Percentiles rank a stretch among this genome's conserved stretches.
These are phyloP conservation scores for Penicillium oxalicum DNA, from an alignment of 2,329 filamentous ascomycete species.

Conservation along the genomic window DNA sequence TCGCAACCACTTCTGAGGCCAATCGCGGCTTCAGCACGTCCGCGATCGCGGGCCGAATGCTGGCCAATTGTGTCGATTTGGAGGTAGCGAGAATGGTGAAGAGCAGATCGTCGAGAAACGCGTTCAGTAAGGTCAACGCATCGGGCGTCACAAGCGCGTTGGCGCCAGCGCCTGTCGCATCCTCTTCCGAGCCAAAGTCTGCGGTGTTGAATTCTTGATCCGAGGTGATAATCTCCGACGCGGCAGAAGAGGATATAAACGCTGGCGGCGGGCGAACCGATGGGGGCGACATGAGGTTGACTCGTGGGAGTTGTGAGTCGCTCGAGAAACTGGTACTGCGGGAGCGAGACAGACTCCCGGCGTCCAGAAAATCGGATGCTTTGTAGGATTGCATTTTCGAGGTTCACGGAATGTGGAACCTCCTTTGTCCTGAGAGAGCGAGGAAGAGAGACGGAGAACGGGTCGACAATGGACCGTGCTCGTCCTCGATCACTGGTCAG, in stretches of 20 bases:
- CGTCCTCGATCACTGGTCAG: background rate
- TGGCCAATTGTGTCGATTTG: slow-evolving; percentile 67
- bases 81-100: slow-evolving; percentile 82
- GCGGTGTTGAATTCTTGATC: slow-evolving; percentile 72
- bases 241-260: slow-evolving; percentile 82
- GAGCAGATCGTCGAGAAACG: slow-evolving; percentile 86
- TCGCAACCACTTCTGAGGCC: slow-evolving; percentile 74
- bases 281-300: slow-evolving; percentile 57
- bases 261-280: slow-evolving; percentile 69
- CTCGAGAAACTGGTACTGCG: slow-evolving; percentile 36
- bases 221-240: slow-evolving; percentile 85
- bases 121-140: slow-evolving; percentile 75
- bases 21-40: slow-evolving; percentile 87
- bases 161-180: slow-evolving; percentile 59
- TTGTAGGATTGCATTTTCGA: slow-evolving; percentile 27
- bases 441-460: too few species aligned
- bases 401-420: background rate
- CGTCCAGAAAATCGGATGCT: slow-evolving; percentile 27
- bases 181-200: slow-evolving; percentile 63
- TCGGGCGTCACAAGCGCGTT: slow-evolving; percentile 66
- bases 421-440: slow-evolving; percentile 2
- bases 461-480: background rate
- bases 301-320: slow-evolving; percentile 29
- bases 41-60: slow-evolving; percentile 72
- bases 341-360: slow-evolving; percentile 28